Evolutionary conservation across 768 basidiomycete species (phyloP).

Genomic region (Termitomyces sp.): DNA sequence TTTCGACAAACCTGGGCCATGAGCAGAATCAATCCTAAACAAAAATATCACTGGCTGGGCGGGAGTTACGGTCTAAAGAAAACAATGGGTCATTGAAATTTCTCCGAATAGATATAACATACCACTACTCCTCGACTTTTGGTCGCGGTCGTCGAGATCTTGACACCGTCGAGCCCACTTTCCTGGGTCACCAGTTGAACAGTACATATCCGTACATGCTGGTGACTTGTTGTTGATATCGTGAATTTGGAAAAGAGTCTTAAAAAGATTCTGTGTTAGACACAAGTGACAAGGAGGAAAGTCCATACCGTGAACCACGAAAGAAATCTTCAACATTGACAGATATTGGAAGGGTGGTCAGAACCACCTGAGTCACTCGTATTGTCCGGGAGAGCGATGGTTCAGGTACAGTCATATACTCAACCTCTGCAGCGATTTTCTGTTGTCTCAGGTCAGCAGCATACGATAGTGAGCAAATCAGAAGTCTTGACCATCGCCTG

Average conservation of each 20-base stretch:
- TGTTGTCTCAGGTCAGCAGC: conserved; percentile 20
- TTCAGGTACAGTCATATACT: conserved; percentile 60
- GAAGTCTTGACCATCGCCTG: conserved; percentile 48
- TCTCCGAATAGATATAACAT: conserved; percentile 13
- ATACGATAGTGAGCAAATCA: not conserved
- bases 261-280: not conserved
- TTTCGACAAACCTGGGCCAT: conserved; percentile 49
- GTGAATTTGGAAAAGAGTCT: conserved; percentile 92
- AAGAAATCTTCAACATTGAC: conserved; percentile 98
- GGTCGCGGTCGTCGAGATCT: conserved; percentile 43
- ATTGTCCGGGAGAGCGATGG: conserved; percentile 50
- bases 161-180: conserved; percentile 41
- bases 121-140: conserved; percentile 46
- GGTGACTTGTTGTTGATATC: conserved; percentile 73
- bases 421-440: conserved; percentile 66
- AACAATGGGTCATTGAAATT: conserved; percentile 4
- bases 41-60: conserved; percentile 72
- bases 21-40: conserved; percentile 66
- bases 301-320: conserved; percentile 75
- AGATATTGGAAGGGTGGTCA: conserved; percentile 74
- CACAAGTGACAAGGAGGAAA: no score
- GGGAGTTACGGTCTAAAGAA: conserved; percentile 66
- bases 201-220: conserved; percentile 71
- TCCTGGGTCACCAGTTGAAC: conserved; percentile 47
- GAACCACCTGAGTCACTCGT: conserved; percentile 48